Evolutionary conservation across 164 flowering plant genomes (phyloP).

Genomic region (Saururus chinensis): DNA sequence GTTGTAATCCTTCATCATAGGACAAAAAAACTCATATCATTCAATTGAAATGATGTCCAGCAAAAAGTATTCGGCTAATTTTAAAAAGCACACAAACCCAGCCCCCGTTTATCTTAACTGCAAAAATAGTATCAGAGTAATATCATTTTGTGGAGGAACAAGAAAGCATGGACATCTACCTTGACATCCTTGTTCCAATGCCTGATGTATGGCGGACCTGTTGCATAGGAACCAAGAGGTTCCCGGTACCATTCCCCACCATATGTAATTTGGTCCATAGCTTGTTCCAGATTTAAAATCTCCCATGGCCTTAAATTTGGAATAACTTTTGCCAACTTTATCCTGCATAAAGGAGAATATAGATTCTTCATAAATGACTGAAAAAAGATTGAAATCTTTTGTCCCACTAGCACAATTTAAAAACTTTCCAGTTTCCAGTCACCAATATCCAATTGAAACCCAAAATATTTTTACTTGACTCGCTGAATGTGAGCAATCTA

Average conservation of each 20-base stretch:
- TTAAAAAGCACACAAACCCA: background rate
- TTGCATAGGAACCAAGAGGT: slow-evolving; percentile 69
- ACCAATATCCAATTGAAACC: too few relatives aligned
- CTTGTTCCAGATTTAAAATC: slow-evolving; percentile 81
- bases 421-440: too few relatives aligned
- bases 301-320: slow-evolving; percentile 98
- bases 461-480: too few relatives aligned
- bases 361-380: background rate
- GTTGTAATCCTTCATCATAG: background rate
- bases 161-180: slow-evolving; percentile 27
- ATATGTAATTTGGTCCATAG: slow-evolving; percentile 82
- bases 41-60: background rate
- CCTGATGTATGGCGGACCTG: slow-evolving; percentile 78
- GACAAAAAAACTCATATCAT: background rate
- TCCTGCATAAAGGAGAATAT: slow-evolving; percentile 25
- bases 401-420: too few relatives aligned
- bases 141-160: background rate
- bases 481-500: too few relatives aligned
- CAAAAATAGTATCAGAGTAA: background rate
- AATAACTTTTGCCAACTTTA: slow-evolving; percentile 37
- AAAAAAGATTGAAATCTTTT: background rate
- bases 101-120: background rate
- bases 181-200: slow-evolving; percentile 49
- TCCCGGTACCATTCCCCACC: slow-evolving; percentile 78
- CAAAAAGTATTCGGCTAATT: background rate